Evolutionary conservation across 352 stramenopile genomes (phyloP).

Genomic region (Phytophthora idaei): DNA sequence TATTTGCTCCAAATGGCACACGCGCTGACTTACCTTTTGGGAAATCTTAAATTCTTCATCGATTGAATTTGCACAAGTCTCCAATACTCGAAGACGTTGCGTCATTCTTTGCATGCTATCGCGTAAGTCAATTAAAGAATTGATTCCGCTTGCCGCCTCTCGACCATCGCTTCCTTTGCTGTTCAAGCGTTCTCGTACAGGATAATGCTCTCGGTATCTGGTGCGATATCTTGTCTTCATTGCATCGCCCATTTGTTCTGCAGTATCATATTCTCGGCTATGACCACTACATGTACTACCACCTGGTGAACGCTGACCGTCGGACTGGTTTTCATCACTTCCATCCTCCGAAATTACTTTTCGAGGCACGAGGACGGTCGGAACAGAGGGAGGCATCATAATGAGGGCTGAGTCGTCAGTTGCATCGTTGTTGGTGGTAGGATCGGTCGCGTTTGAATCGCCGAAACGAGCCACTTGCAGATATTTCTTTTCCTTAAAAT

Average conservation of each 20-base stretch:
- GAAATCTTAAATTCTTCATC: conserved; percentile 65
- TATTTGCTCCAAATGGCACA: not conserved
- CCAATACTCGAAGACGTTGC: conserved; percentile 49
- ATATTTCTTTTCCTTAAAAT: conserved; percentile 33
- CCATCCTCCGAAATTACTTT: conserved; percentile 12
- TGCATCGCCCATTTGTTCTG: not conserved
- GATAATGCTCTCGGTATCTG: conserved; percentile 27
- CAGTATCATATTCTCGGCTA: conserved; percentile 5
- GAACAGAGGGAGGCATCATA: not conserved
- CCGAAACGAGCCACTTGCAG: conserved; percentile 42
- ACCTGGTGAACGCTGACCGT: conserved; percentile 9
- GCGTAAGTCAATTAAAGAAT: conserved; percentile 41
- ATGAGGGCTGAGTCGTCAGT: conserved; percentile 1
- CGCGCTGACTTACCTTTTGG: conserved; percentile 38
- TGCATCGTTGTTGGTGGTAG: conserved; percentile 12
- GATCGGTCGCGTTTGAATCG: not conserved
- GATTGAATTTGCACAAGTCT: conserved; percentile 56
- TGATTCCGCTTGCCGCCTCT: conserved; percentile 16
- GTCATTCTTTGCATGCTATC: conserved; percentile 61
- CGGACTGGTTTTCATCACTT: conserved; percentile 28
- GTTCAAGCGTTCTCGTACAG: conserved; percentile 3
- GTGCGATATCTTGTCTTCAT: conserved; percentile 21
- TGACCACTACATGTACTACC: not conserved
- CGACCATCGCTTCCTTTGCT: conserved; percentile 11
- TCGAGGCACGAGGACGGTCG: not conserved